Evolutionary conservation across 345 rosid species (phyloP).

Genomic region (Syzygium jambos): DNA sequence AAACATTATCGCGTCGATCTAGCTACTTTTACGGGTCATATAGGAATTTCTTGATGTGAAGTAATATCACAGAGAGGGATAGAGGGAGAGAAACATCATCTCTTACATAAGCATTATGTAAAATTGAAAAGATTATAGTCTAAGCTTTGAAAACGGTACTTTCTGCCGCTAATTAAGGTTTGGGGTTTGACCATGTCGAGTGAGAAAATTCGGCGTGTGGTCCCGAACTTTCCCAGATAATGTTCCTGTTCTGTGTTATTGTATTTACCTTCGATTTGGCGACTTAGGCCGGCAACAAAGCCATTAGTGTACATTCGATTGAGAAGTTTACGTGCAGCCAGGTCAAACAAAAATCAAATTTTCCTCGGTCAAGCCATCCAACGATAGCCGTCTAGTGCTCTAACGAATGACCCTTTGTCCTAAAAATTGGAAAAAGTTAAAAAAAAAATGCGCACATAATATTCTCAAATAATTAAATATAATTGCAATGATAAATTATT

Average conservation of each 20-base stretch:
- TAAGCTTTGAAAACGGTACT: background rate
- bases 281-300: background rate
- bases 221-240: background rate
- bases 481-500: background rate
- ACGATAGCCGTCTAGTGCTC: background rate
- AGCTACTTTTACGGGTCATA: background rate
- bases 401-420: background rate
- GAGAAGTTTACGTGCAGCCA: background rate
- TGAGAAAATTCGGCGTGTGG: background rate
- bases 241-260: background rate
- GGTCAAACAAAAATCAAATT: background rate
- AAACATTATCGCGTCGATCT: background rate
- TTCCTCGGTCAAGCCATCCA: background rate
- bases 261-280: background rate
- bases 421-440: background rate
- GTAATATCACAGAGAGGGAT: background rate
- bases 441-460: background rate
- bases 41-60: background rate
- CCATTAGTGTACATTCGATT: background rate
- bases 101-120: background rate
- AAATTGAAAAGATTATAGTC: background rate
- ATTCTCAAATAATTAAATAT: background rate
- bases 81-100: background rate
- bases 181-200: background rate
- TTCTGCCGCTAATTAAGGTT: background rate